These are phyloP conservation scores for Musa troglodytarum DNA, from an alignment of 176 grass and related monocot genomes.

Conservation along the genomic window DNA sequence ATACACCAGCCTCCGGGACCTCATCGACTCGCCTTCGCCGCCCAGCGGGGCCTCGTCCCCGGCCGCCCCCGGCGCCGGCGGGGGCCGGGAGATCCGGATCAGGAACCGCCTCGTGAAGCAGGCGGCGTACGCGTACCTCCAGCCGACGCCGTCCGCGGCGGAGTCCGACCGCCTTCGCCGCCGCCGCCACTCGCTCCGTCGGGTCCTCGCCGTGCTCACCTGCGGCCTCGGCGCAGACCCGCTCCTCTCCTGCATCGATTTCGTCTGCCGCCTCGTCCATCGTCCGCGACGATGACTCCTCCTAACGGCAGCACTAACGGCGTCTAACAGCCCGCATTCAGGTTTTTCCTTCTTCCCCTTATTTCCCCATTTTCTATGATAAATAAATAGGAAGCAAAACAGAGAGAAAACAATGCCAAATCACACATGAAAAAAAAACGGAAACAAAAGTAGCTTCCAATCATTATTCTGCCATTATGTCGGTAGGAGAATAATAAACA, in stretches of 20 bases:
- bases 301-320: background rate
- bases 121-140: slow-evolving; percentile 12
- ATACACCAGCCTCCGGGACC: slow-evolving; percentile 7
- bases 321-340: background rate
- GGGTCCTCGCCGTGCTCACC: background rate
- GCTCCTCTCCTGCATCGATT: background rate
- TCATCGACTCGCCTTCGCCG: background rate
- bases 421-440: no score
- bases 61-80: background rate
- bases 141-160: background rate
- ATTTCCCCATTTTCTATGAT: background rate
- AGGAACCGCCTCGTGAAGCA: slow-evolving; percentile 9
- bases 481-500: no score
- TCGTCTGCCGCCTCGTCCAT: background rate
- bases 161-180: background rate
- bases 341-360: background rate
- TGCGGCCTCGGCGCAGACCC: slow-evolving; percentile 9
- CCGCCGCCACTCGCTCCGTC: background rate
- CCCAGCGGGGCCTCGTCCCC: background rate
- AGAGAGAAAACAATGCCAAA: no score
- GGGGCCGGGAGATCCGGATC: slow-evolving; percentile 4
- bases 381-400: no score
- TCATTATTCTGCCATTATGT: no score
- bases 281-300: background rate
- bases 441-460: no score